These are phyloP conservation scores for Agrostemma githago DNA, from an alignment of 148 eudicot species.

Conservation along the genomic window DNA sequence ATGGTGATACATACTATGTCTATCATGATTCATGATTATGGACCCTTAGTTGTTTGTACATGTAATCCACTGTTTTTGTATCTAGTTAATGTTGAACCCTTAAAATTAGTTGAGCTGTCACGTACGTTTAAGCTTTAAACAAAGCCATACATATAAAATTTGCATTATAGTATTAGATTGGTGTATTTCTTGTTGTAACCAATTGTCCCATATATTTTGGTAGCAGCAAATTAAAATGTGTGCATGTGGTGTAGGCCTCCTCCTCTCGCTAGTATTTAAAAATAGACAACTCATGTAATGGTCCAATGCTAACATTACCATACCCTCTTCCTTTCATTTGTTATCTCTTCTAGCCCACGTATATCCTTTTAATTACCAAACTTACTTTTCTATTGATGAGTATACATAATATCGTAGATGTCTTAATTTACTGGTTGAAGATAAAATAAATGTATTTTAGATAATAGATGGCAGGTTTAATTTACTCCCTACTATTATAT, in stretches of 20 bases:
- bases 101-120: constrained; percentile 8
- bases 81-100: background rate
- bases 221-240: background rate
- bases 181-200: background rate
- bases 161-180: background rate
- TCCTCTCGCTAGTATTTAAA: constrained; percentile 25
- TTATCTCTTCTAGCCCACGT: background rate
- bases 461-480: too few relatives aligned
- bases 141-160: background rate
- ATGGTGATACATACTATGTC: background rate
- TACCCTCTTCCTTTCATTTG: constrained; percentile 10
- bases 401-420: too few relatives aligned
- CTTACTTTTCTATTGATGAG: too few relatives aligned
- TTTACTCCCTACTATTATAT: too few relatives aligned
- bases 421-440: too few relatives aligned
- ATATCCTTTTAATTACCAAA: too few relatives aligned
- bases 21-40: background rate
- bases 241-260: constrained; percentile 28
- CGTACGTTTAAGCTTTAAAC: background rate
- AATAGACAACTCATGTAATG: constrained; percentile 28
- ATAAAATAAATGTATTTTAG: too few relatives aligned
- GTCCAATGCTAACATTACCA: constrained; percentile 23
- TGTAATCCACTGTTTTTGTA: background rate
- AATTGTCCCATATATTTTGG: constrained; percentile 12
- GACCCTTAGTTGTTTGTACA: background rate